Conservation (phyloP, 805 yeast genomes). For the Zygoascus tannicola region DNA sequence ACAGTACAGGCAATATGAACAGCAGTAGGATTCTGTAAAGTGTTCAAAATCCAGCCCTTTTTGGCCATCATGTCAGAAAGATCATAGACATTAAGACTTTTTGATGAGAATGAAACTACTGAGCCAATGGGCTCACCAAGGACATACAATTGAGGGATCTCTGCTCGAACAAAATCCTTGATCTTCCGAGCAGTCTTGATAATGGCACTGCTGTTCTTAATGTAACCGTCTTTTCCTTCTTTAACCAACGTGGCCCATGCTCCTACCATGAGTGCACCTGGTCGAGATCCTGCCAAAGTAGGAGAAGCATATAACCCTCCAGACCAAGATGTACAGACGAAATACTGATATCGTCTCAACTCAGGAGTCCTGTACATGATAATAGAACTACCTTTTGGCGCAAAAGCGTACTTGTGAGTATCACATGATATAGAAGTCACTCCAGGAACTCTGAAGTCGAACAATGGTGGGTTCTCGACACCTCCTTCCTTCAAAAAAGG, state of each 20-base stretch:
- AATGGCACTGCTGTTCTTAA: constrained; percentile 54
- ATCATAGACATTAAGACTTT: constrained; percentile 58
- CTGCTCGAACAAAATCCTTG: constrained; percentile 36
- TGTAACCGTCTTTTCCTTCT: constrained; percentile 80
- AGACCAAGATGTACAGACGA: constrained; percentile 72
- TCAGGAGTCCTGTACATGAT: constrained; percentile 73
- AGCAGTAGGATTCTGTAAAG: constrained; percentile 86
- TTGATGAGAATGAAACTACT: constrained; percentile 69
- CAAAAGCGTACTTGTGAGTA: constrained; percentile 98
- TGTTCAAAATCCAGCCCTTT: constrained; percentile 81
- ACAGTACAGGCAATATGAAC: constrained; percentile 82
- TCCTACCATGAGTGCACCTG: constrained; percentile 96
- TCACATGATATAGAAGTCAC: constrained; percentile 99
- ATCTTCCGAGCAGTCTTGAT: constrained; percentile 54
- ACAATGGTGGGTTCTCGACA: constrained; percentile 36
- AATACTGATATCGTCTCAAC: constrained; percentile 75
- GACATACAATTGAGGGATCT: constrained; percentile 49
- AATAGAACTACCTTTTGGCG: constrained; percentile 92
- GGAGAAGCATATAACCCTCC: constrained; percentile 97
- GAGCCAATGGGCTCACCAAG: constrained; percentile 82
- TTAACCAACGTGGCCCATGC: constrained; percentile 91
- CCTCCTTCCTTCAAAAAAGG: constrained; percentile 61
- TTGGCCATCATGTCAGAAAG: constrained; percentile 60
- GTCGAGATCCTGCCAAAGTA: constrained; percentile 92
- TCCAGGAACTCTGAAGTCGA: constrained; percentile 77